Base-by-base conservation (phyloP, 2,329 filamentous ascomycete species). In the Phaeoacremonium minimum region DNA sequence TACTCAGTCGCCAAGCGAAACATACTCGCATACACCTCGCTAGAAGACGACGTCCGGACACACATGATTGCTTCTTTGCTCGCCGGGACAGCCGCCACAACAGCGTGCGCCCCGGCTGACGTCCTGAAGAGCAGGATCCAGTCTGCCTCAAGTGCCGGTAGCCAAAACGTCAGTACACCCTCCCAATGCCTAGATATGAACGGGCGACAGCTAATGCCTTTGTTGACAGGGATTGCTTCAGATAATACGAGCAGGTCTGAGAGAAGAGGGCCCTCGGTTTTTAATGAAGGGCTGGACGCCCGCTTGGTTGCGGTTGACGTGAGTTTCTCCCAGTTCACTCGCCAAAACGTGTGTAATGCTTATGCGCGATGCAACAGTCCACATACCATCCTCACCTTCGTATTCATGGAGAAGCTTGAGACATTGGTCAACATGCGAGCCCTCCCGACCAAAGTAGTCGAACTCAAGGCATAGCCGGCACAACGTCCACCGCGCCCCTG, bases 231-330 rank as follows among this genome's bases (percentile, higher is more conserved):
- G 58, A 4, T 42, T 67, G 3, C 17, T 55, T 3, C 53, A 56
- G 22, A 56, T 67, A 4, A 40, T 66, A 7, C 42, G 46, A 6
- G 48, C 53, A 0, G 58, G 63, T 4, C 42, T 66, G 6, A 48
- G 51, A 4, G 56, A 61, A 11, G 64, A 69, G 44, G 65, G 65
- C 0, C 55, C 56, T 1, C 48, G 56, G 2, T 68, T 69, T 34
- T 52, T 69, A 4, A 67, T 68, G 63, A 66, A 64, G 36, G 66
- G 66, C 2, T 69, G 64, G 65, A 64, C 60, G 7, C 64, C 65
- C 1, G 65, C 65, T 1, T 69, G 65, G 66, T 33, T 69, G 8
- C 49, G 65, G 41, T 45, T 69, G 3, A 65, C 64, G 63, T 66
- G 37, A 40, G 59, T 53, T 15, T 4, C 5, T 12, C 7, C 9